These are phyloP conservation scores for Rhodofomes roseus DNA, from an alignment of 1,284 basidiomycete genomes.

Conservation along the genomic window DNA sequence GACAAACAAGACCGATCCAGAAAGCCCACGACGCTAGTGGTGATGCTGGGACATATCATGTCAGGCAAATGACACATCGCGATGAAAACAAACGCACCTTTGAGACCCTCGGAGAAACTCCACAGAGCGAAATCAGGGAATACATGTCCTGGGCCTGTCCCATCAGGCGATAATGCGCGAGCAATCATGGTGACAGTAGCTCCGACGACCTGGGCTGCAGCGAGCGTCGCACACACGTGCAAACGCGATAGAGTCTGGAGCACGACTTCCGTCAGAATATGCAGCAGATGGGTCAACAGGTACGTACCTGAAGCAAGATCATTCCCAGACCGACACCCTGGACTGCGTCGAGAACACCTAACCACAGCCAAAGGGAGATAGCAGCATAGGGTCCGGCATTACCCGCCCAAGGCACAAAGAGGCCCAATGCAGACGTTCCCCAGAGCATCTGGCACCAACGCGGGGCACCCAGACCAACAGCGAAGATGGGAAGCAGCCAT, in stretches of 20 bases:
- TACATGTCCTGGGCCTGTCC: slow-evolving; percentile 80
- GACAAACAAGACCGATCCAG: slow-evolving; percentile 82
- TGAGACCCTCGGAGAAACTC: slow-evolving; percentile 71
- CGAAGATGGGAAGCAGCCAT: slow-evolving; percentile 90
- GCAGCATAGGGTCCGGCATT: slow-evolving; percentile 81
- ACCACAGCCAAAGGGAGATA: slow-evolving; percentile 87
- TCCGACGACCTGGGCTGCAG: slow-evolving; percentile 81
- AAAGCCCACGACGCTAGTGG: slow-evolving; percentile 80
- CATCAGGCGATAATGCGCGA: slow-evolving; percentile 80
- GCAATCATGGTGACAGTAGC: slow-evolving; percentile 83
- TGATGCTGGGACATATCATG: slow-evolving; percentile 11
- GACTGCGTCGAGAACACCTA: slow-evolving; percentile 88
- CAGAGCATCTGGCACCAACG: slow-evolving; percentile 93
- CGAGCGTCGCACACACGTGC: slow-evolving; percentile 89
- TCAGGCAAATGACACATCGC: background rate
- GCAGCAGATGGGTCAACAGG: slow-evolving; percentile 1
- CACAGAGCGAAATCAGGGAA: slow-evolving; percentile 91
- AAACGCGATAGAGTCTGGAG: slow-evolving; percentile 79
- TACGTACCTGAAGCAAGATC: slow-evolving; percentile 79
- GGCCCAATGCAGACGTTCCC: slow-evolving; percentile 83
- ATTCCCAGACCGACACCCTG: slow-evolving; percentile 93
- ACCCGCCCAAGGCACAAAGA: slow-evolving; percentile 92
- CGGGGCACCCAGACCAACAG: slow-evolving; percentile 88
- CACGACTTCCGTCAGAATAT: slow-evolving; percentile 1
- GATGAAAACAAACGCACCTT: slow-evolving; percentile 34